Evolutionary conservation across 441 rosid genomes (phyloP), one percentile per base, ranked within the genome.

Genomic region (Mallotus japonicus): DNA sequence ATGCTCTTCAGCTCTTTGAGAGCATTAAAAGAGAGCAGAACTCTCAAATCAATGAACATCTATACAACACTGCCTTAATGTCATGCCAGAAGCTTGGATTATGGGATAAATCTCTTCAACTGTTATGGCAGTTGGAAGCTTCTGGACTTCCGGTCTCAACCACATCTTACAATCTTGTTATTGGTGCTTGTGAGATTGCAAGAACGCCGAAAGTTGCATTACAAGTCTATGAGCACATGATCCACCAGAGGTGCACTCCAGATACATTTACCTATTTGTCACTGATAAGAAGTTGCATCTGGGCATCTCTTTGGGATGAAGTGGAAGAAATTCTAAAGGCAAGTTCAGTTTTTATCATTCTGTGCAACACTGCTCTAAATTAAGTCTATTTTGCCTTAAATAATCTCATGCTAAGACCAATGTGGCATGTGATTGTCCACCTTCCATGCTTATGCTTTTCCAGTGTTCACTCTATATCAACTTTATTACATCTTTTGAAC

Each of bases 291-390:
- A 80, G 88, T 67, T 92, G 93, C 81, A 77, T 90, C 54, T 87
- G 95, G 99, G 96, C 90, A 70, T 90, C 95, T 34, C 83, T 87
- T 42, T 94, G 95, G 96, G 77, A 59, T 28, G 86, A 89, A 77
- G 91, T 88, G 72, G 85, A 85, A 58, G 89, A 82, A 67, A 88
- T 92, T 70, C 75, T 90, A 20, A 76, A 86, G 79, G 97, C 89
- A 78, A 67, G 85, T 72, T 78, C 54, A 58, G 40, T 59, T 50
- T 50, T 54, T 62, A 20, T 50, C 50, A 24, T 51, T 44, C n/a
- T 28, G 13, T 42, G 40, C 32, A 34, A 9, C 16, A 6, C 46
- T 37, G 40, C 40, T 37, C 40, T 59, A 44, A 44, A 44, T 54
- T 40, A 2, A 0, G 42, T 34, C 64, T 17, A 8, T 6, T 3